A percentile compares a stretch with the other conserved stretches of the same genome.
These are phyloP conservation scores for Spongispora temasekensis DNA, from an alignment of 1,284 basidiomycete genomes.

Conservation along the genomic window DNA sequence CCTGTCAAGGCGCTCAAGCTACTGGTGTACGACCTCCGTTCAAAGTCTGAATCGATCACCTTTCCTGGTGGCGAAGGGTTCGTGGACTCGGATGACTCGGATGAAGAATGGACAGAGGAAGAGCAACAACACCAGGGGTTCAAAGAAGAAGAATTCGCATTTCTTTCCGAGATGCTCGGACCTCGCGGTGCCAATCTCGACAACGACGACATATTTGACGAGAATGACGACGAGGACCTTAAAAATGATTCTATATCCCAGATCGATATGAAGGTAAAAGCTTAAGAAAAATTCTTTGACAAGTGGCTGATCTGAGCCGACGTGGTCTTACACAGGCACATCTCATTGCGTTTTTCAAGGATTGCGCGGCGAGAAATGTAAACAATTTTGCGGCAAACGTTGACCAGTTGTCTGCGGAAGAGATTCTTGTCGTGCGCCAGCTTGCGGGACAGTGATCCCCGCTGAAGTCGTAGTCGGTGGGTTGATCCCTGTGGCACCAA, in stretches of 20 bases:
- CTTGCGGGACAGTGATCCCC: constrained; percentile 42
- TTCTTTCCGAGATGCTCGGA: constrained; percentile 70
- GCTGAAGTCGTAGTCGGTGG: background rate
- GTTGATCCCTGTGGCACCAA: too few species aligned
- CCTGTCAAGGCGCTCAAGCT: constrained; percentile 91
- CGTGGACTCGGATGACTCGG: constrained; percentile 79
- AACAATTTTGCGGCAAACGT: constrained; percentile 67
- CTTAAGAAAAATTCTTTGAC: too few species aligned
- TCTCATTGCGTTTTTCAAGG: constrained; percentile 66
- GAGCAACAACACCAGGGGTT: constrained; percentile 56
- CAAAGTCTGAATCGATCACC: constrained; percentile 67
- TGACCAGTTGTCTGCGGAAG: constrained; percentile 66
- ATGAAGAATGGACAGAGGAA: constrained; percentile 89
- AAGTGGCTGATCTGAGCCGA: too few species aligned
- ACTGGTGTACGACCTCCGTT: constrained; percentile 80
- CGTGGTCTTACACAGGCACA: constrained; percentile 67
- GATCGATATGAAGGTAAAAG: constrained; percentile 84
- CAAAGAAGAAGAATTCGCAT: constrained; percentile 64
- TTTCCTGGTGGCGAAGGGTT: constrained; percentile 58
- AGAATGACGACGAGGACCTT: constrained; percentile 83
- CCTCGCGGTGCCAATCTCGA: constrained; percentile 70
- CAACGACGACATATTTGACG: constrained; percentile 68
- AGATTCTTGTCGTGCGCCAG: constrained; percentile 65
- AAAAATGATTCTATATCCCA: constrained; percentile 84
- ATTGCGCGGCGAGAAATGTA: constrained; percentile 66